A percentile compares a stretch with the other conserved stretches of the same genome.
phyloP scores from a whole-genome alignment of 2,329 filamentous ascomycete species.

The Botrytis sinoallii region DNA sequence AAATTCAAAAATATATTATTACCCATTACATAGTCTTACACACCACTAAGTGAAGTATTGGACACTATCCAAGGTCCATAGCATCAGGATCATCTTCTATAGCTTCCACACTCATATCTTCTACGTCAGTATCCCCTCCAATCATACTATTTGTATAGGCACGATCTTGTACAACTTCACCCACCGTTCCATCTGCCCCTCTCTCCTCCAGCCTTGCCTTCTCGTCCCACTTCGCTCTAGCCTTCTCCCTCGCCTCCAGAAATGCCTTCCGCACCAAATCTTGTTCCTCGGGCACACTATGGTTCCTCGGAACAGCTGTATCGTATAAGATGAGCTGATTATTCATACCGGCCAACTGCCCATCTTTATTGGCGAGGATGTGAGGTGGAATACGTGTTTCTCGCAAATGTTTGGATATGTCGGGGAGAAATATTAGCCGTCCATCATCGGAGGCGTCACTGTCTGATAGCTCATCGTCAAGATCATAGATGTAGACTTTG shows the following conservation, averaged over 20 bases:
- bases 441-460: constrained; percentile 56
- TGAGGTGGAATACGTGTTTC: constrained; percentile 62
- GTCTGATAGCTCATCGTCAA: constrained; percentile 81
- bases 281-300: constrained; percentile 71
- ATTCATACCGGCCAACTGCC: constrained; percentile 52
- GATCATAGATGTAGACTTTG: constrained; percentile 85
- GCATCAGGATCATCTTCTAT: constrained; percentile 53
- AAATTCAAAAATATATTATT: constrained; percentile 9
- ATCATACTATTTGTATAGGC: constrained; percentile 22
- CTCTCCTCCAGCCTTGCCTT: constrained; percentile 40
- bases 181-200: constrained; percentile 31
- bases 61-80: constrained; percentile 57
- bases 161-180: constrained; percentile 19
- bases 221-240: constrained; percentile 56
- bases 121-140: constrained; percentile 4
- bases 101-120: constrained; percentile 28
- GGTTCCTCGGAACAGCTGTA: constrained; percentile 61
- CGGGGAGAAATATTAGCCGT: constrained; percentile 74
- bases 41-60: constrained; percentile 4
- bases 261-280: constrained; percentile 81
- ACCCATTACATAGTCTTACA: constrained; percentile 4
- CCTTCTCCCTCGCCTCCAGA: constrained; percentile 69
- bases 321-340: constrained; percentile 79
- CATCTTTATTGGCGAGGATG: constrained; percentile 57
- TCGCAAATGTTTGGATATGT: constrained; percentile 78